Evolutionary conservation across 1,139 yeast genomes (phyloP).

Genomic region (Scheffersomyces lignicola): DNA sequence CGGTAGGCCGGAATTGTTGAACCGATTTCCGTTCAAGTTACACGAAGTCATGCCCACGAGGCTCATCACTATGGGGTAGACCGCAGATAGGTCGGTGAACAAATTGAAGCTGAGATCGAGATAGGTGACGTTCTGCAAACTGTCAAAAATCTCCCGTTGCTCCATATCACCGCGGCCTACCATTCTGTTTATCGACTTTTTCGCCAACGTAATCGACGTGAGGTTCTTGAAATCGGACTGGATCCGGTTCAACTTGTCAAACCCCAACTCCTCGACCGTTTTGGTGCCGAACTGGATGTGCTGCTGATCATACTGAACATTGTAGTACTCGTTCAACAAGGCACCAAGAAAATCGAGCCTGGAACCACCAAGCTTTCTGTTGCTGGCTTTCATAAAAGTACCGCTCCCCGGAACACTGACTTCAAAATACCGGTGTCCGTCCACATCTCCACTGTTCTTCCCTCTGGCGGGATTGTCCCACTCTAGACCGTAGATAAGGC

Average conservation of each 20-base stretch:
- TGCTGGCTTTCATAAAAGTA: slow-evolving; percentile 59
- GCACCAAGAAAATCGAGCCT: slow-evolving; percentile 47
- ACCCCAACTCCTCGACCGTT: slow-evolving; percentile 61
- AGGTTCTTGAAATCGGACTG: slow-evolving; percentile 51
- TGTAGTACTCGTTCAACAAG: slow-evolving; percentile 47
- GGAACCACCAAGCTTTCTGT: slow-evolving; percentile 27
- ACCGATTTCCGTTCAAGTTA: slow-evolving; percentile 64
- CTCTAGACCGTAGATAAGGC: slow-evolving; percentile 69
- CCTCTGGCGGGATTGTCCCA: slow-evolving; percentile 80
- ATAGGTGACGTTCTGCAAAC: slow-evolving; percentile 28
- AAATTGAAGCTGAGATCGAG: slow-evolving; percentile 69
- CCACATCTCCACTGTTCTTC: slow-evolving; percentile 72
- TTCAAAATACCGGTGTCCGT: slow-evolving; percentile 61
- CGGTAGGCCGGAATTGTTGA: slow-evolving; percentile 24
- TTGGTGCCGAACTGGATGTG: slow-evolving; percentile 53
- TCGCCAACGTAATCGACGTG: slow-evolving; percentile 50
- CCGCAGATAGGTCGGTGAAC: slow-evolving; percentile 37
- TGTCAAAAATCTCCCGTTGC: slow-evolving; percentile 9
- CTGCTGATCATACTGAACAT: slow-evolving; percentile 20
- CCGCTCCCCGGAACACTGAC: slow-evolving; percentile 44
- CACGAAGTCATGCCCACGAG: slow-evolving; percentile 43
- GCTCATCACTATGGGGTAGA: slow-evolving; percentile 35
- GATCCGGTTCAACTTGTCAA: slow-evolving; percentile 50
- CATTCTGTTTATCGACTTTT: slow-evolving; percentile 25
- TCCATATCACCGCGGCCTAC: slow-evolving; percentile 13